Conservation (phyloP, 495 filamentous ascomycete species). For the Staphylotrichum longicolle region DNA sequence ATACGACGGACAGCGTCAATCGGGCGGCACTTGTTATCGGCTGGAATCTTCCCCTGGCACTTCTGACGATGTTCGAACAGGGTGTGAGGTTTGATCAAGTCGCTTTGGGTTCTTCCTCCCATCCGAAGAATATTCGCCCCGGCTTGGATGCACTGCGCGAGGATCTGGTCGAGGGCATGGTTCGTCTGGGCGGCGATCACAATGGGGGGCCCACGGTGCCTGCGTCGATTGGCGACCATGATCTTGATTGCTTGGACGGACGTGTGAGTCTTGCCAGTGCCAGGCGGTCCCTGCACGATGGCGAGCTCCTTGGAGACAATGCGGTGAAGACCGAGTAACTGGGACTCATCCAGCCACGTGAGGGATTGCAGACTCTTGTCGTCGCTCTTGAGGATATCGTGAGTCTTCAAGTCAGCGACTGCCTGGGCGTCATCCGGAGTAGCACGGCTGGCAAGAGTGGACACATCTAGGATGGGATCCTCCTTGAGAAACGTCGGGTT, state of each 20-base stretch:
- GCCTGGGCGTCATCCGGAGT: background rate
- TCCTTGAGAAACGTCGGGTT: conserved; percentile 33
- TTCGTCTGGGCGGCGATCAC: conserved; percentile 86
- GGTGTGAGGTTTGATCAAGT: conserved; percentile 61
- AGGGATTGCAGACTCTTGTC: conserved; percentile 29
- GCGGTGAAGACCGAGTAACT: conserved; percentile 62
- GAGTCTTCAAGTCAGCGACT: conserved; percentile 3
- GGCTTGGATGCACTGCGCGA: conserved; percentile 62
- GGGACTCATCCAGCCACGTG: conserved; percentile 64
- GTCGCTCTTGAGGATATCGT: conserved; percentile 22
- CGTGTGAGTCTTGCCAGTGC: conserved; percentile 83
- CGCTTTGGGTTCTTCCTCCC: conserved; percentile 68
- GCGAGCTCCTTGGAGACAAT: conserved; percentile 73
- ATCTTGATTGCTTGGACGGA: conserved; percentile 69
- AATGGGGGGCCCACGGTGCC: conserved; percentile 44
- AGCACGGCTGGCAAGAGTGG: conserved; percentile 30
- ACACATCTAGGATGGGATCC: conserved; percentile 36
- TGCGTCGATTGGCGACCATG: conserved; percentile 55
- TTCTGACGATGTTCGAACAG: conserved; percentile 58
- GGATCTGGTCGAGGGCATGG: conserved; percentile 85
- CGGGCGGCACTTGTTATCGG: conserved; percentile 25
- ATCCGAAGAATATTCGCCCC: conserved; percentile 71
- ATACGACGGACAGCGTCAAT: conserved; percentile 29
- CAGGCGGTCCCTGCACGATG: conserved; percentile 87
- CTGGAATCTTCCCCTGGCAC: conserved; percentile 4